Conservation (phyloP, 2,329 filamentous ascomycete genomes). For the Alternaria infectoria region DNA sequence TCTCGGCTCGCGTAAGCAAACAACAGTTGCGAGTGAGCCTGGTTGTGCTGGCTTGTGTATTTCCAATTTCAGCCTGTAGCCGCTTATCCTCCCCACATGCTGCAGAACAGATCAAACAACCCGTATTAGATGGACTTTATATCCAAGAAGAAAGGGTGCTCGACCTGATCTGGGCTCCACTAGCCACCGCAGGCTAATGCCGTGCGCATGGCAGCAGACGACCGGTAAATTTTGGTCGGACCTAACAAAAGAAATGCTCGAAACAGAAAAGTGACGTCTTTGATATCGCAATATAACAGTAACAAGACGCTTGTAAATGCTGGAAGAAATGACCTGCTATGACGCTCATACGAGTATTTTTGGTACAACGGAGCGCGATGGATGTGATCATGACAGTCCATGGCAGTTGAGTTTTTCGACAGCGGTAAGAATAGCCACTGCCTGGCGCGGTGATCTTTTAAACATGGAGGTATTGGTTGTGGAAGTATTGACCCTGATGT, state of each 20-base stretch:
- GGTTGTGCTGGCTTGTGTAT: constrained; percentile 35
- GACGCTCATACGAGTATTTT: constrained; percentile 48
- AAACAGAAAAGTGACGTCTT: constrained; percentile 39
- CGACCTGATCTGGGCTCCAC: constrained; percentile 23
- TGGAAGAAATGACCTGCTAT: constrained; percentile 45
- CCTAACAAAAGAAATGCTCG: constrained; percentile 45
- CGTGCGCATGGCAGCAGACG: constrained; percentile 15
- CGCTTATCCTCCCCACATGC: constrained; percentile 33
- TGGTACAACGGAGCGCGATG: constrained; percentile 43
- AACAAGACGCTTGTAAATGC: constrained; percentile 48
- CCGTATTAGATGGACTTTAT: constrained; percentile 44
- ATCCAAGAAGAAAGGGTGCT: constrained; percentile 29
- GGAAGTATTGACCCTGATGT: constrained; percentile 44
- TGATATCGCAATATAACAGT: constrained; percentile 42
- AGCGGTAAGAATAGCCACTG: constrained; percentile 20
- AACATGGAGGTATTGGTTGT: constrained; percentile 44
- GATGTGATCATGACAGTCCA: constrained; percentile 19
- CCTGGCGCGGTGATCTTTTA: constrained; percentile 27
- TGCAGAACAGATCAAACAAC: constrained; percentile 25
- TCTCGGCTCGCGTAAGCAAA: constrained; percentile 46
- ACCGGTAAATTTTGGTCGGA: constrained; percentile 32
- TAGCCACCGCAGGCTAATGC: constrained; percentile 12
- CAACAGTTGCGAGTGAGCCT: constrained; percentile 43
- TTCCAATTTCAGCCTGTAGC: constrained; percentile 46
- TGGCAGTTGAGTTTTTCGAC: constrained; percentile 21